Base-by-base conservation (phyloP, 371 early-diverging fungal genomes). In the Entomophthora muscae region DNA sequence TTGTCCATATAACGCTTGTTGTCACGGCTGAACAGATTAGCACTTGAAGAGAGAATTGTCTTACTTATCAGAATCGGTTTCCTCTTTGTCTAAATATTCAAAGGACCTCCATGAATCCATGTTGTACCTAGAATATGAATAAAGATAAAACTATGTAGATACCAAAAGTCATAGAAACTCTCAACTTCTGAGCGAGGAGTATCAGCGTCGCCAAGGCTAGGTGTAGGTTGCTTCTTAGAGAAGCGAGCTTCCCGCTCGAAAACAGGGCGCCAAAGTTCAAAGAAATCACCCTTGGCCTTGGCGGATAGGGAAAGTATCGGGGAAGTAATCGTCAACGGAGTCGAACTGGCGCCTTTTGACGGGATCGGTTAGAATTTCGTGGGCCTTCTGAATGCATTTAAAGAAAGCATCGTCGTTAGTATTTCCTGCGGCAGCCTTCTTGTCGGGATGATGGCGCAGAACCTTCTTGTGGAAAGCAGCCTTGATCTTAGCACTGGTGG, bases 311-410 rank as follows among this genome's bases (percentile, higher is more conserved):
- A 79, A 74, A 53, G 75, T 75, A 42, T 74, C 77, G 22, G 82
- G 73, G 72, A 82, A 76, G 66, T 73, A 78, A 63, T 83, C 84
- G 78, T 95, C 97, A 65, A 89, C 86, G 22, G 97, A 96, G 74
- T 99, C 99, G 77, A 88, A 99, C 75, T 95, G 92, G 63, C 88
- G 85, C 71, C 97, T 89, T 73, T 88, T 88, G 63, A 78, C 83
- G 26, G 88, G 88, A 79, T 95, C 93, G 71, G 86, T 84, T 69
- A 99, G 78, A 21, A 93, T 83, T 68, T 98, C 95, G 71, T 85
- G 89, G 23, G 99, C 98, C 80, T 94, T 95, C 70, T 94, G 93
- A 67, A 96, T 86, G 76, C 98, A 98, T 83, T 98, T 98, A 89
- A 96, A 98, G 82, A 93, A 93, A 29, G 85, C 79, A 78, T 98